phyloP scores from a whole-genome alignment of 768 basidiomycete species.

The Thelephora ganbajun region DNA sequence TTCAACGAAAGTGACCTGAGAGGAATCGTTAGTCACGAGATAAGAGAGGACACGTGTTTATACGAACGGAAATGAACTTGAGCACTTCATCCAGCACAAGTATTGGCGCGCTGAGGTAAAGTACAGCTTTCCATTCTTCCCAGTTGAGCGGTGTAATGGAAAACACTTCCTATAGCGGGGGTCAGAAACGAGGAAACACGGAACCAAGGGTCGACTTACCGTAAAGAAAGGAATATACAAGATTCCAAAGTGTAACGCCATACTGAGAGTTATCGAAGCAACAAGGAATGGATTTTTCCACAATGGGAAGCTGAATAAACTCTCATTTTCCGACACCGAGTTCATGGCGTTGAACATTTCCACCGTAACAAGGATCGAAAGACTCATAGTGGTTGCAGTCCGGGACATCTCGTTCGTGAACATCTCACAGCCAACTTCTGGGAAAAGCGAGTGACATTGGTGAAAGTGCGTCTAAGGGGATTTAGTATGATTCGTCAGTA shows the following conservation, averaged over 20 bases:
- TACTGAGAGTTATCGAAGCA: constrained; percentile 77
- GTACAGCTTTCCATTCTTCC: constrained; percentile 89
- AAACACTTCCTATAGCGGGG: constrained; percentile 54
- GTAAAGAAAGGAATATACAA: constrained; percentile 97
- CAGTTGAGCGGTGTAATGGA: constrained; percentile 90
- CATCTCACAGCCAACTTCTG: constrained; percentile 91
- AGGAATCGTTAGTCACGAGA: no score
- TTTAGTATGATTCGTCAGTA: background rate
- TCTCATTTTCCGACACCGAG: constrained; percentile 95
- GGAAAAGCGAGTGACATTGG: constrained; percentile 70
- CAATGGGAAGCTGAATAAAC: constrained; percentile 70
- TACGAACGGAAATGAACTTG: constrained; percentile 66
- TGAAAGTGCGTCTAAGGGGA: constrained; percentile 85
- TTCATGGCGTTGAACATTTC: constrained; percentile 99
- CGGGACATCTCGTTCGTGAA: constrained; percentile 81
- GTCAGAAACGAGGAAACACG: constrained; percentile 1
- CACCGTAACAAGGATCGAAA: constrained; percentile 90
- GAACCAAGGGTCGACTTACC: constrained; percentile 27
- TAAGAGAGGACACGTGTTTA: no score
- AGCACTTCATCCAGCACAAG: constrained; percentile 81
- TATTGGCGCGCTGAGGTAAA: constrained; percentile 80
- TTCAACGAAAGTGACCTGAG: no score
- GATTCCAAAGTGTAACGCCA: constrained; percentile 88
- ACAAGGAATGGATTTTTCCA: constrained; percentile 96
- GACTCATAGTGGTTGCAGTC: constrained; percentile 87